Base-by-base conservation (phyloP, 352 stramenopile species). In the Peronosclerospora sorghi region DNA sequence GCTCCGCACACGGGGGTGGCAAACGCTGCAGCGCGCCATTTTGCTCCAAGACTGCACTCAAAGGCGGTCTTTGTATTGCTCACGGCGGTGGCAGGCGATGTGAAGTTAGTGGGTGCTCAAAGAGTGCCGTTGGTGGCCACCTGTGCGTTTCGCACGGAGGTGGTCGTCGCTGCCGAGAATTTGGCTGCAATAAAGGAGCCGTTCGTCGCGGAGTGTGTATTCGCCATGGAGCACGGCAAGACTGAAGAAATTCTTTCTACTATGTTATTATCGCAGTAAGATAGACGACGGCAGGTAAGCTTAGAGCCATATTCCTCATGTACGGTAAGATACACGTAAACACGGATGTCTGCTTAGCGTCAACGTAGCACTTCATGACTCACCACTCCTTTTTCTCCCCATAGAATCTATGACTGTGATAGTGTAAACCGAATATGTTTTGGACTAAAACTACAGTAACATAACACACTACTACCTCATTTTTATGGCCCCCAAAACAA, bases 181-280 rank as follows among this genome's bases (percentile, higher is more conserved):
- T 45, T 10, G 65, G 55, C 21, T 89, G 77, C 59, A 62, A 71
- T 51, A 89, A 86, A 40, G 69, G 74, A 12, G 74, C 73, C 1
- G 73, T 87, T 3, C 73, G 70, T 17, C 69, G 79, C 19, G 77
- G 77, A 3, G 60, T 83, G 15, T 89, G 77, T 62, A 86, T 89
- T 42, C 73, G 73, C 27, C 73, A 86, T 47, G 73, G 57, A 32
- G 57, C 57, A 45, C 53, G 57, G 32, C 48, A 62, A 28, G 51
- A 65, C 27, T 65, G 45, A 45, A 27, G 15, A 32, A 6, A n/a
- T 28, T 18, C 1, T 21, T 30, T 15, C 18, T n/a, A 29, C 20
- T 41, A 41, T 41, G 35, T 29, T 19, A 41, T 14, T 17, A 34
- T 20, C 23, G 42, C 15, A 48, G 37, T 59, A 54, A 27, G 48